Evolutionary conservation across 371 early-diverging fungal genomes (phyloP).

Genomic region (Nematocida homosporus): DNA sequence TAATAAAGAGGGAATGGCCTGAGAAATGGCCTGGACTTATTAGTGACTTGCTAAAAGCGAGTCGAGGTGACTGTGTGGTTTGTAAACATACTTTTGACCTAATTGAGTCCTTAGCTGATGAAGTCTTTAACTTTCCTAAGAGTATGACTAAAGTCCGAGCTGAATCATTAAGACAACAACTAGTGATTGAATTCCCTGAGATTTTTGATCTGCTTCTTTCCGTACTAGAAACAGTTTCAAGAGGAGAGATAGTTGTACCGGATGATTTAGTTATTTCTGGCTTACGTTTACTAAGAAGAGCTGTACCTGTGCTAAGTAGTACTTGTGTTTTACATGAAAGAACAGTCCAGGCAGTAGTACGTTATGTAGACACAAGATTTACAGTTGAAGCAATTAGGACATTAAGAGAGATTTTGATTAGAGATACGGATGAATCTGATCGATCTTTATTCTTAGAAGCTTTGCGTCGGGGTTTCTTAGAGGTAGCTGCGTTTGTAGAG

Average conservation of each 20-base stretch:
- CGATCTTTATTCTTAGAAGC: slow-evolving; percentile 75
- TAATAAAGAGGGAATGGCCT: slow-evolving; percentile 99
- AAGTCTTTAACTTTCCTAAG: slow-evolving; percentile 90
- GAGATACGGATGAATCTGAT: slow-evolving; percentile 76
- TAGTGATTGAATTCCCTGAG: slow-evolving; percentile 86
- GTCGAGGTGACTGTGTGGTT: slow-evolving; percentile 78
- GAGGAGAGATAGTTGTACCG: slow-evolving; percentile 60
- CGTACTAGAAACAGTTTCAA: slow-evolving; percentile 74
- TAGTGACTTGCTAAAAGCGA: slow-evolving; percentile 84
- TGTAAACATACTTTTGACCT: slow-evolving; percentile 98
- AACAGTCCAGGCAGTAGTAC: slow-evolving; percentile 71
- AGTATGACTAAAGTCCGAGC: slow-evolving; percentile 91
- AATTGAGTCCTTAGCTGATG: slow-evolving; percentile 80
- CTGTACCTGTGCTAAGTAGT: slow-evolving; percentile 89
- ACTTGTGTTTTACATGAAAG: slow-evolving; percentile 90
- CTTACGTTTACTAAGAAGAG: slow-evolving; percentile 80
- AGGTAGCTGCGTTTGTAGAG: slow-evolving; percentile 69
- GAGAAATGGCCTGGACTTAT: slow-evolving; percentile 97
- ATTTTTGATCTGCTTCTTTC: slow-evolving; percentile 88
- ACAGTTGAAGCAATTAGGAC: neutral
- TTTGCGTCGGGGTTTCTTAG: slow-evolving; percentile 74
- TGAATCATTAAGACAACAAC: slow-evolving; percentile 79
- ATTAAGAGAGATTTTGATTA: slow-evolving; percentile 73
- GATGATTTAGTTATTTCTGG: slow-evolving; percentile 76
- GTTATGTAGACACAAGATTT: slow-evolving; percentile 40